A percentile compares a stretch with the other conserved stretches of the same genome.
Conservation (phyloP, 2,329 filamentous ascomycete species). For the Canariomyces notabilis region DNA sequence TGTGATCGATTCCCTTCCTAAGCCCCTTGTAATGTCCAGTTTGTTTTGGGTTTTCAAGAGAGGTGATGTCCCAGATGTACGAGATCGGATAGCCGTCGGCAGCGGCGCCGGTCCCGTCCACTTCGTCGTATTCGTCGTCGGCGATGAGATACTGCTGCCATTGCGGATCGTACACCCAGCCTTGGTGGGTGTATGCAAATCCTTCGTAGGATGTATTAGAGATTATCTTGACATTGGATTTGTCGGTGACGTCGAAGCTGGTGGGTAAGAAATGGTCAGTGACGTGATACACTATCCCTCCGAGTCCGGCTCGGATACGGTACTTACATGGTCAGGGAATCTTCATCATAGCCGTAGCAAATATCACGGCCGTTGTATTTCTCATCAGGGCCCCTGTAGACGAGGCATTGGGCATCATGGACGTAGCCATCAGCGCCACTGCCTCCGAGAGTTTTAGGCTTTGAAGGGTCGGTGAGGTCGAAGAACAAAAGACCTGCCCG, state of each 20-base stretch:
- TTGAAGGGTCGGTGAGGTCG: slow-evolving; percentile 49
- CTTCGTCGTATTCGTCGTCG: slow-evolving; percentile 51
- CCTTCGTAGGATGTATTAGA: slow-evolving; percentile 52
- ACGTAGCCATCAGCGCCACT: slow-evolving; percentile 53
- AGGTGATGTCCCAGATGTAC: slow-evolving; percentile 45
- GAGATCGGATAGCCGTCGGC: slow-evolving; percentile 41
- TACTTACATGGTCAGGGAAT: slow-evolving; percentile 41
- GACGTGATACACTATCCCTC: background rate
- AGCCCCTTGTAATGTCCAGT: slow-evolving; percentile 38
- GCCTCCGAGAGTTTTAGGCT: slow-evolving; percentile 50
- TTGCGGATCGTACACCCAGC: slow-evolving; percentile 43
- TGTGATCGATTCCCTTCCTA: slow-evolving; percentile 39
- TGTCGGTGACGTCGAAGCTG: slow-evolving; percentile 47
- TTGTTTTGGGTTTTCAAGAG: slow-evolving; percentile 37
- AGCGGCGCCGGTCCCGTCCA: slow-evolving; percentile 35
- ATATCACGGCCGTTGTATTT: slow-evolving; percentile 43
- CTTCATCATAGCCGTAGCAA: slow-evolving; percentile 51
- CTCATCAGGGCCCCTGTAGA: slow-evolving; percentile 46
- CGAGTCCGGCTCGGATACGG: no score
- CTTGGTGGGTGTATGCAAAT: slow-evolving; percentile 54
- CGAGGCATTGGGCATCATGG: slow-evolving; percentile 55
- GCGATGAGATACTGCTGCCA: slow-evolving; percentile 42
- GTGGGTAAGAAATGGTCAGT: background rate
- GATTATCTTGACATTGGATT: slow-evolving; percentile 41
- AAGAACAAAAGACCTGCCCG: slow-evolving; percentile 50